Evolutionary conservation across 768 basidiomycete species (phyloP).

Genomic region (Russula abietina): DNA sequence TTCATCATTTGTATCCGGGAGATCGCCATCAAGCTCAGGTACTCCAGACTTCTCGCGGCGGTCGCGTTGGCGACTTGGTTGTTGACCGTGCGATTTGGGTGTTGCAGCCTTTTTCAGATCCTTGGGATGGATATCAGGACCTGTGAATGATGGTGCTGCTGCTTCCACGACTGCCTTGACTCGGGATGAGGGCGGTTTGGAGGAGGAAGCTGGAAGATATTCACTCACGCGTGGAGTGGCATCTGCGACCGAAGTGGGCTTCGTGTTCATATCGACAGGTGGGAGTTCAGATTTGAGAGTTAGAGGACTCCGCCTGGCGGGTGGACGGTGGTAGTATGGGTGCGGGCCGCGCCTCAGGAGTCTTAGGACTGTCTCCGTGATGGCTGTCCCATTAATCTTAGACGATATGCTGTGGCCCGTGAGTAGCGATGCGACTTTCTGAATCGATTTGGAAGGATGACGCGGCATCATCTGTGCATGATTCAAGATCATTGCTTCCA

Average conservation of each 20-base stretch:
- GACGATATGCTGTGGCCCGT: conserved; percentile 21
- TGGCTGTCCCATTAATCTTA: conserved; percentile 20
- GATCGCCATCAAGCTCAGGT: conserved; percentile 67
- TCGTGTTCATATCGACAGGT: conserved; percentile 5
- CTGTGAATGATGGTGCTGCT: conserved; percentile 16
- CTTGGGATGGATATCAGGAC: conserved; percentile 20
- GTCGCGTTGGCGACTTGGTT: conserved; percentile 31
- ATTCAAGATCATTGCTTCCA: too few relatives aligned
- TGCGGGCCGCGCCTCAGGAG: conserved; percentile 59
- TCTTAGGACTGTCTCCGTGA: conserved; percentile 43
- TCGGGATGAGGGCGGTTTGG: conserved; percentile 8
- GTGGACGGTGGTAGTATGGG: conserved; percentile 31
- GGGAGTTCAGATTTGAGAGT: conserved; percentile 7
- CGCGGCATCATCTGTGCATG: too few relatives aligned
- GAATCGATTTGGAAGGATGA: too few relatives aligned
- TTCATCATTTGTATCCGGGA: conserved; percentile 48
- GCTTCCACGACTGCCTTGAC: conserved; percentile 13
- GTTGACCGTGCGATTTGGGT: conserved; percentile 25
- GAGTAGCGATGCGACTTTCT: too few relatives aligned
- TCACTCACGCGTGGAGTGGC: conserved; percentile 21
- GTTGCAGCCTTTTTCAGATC: conserved; percentile 18
- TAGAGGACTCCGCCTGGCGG: conserved; percentile 14
- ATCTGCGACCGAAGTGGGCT: conserved; percentile 17
- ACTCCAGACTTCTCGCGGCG: conserved; percentile 82
- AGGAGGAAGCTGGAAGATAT: neutral